Evolutionary conservation across 805 yeast species (phyloP), one percentile per base, ranked within the genome.

Genomic region (Nakazawaea wickerhamii): DNA sequence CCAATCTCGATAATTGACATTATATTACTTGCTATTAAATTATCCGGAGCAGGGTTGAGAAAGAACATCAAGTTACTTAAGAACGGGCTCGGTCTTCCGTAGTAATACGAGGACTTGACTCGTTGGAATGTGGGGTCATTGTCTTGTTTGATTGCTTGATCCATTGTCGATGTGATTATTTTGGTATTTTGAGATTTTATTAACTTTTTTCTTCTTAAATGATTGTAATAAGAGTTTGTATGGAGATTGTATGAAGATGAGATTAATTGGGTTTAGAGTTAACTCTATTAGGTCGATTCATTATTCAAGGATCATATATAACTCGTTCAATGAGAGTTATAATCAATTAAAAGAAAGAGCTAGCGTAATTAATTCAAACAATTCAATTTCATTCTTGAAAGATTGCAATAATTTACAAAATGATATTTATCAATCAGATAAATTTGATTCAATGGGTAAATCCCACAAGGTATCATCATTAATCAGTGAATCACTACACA

Each of bases 11-110:
- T 41, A 22, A 46, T 41, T 1, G 61, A 58, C 47, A 63, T 34
- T 0, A 52, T 23, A 5, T 49, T 46, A 26, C 66, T 48, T 20
- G 59, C 48, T 2, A 47, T 17, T 17, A 53, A 36, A 9, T 60
- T 58, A 48, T 63, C 67, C 30, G 59, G 62, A 5, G 65, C 63
- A 2, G 66, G 66, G 25, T 41, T 41, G 10, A 41, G 11, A 11
- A 41, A 8, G 21, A 30, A 36, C 26, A 41, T 14, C 22, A 41
- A 22, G 14, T 36, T 30, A 14, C 44, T 41, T 15, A 41, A 25
- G 21, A 36, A 41, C 2, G 40, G 44, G 18, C 33, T 30, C 6
- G 44, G 44, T 10, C 44, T 18, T 8, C 44, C 44, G 14, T n/a
- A 30, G 35, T 41, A 41, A 17, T 5, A 30, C 6, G 23, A 9